phyloP scores from a whole-genome alignment of 2,329 filamentous ascomycete genomes.

The Fusarium solani-melongenae region DNA sequence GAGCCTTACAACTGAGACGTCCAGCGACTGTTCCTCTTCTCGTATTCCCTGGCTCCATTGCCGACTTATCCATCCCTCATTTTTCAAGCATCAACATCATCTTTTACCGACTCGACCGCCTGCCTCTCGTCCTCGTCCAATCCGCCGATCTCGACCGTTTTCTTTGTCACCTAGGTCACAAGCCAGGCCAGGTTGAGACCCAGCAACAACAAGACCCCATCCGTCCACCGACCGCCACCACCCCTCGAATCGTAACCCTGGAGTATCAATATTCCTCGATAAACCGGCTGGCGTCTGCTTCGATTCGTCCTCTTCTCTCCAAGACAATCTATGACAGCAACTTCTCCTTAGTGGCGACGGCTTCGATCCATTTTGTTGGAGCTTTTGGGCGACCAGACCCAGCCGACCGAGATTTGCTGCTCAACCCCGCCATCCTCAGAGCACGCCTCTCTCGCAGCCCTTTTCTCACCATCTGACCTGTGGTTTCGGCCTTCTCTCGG shows the following conservation, averaged over 20 bases:
- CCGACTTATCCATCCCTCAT: background rate
- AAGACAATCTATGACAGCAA: slow-evolving; percentile 15
- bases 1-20: slow-evolving; percentile 34
- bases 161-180: slow-evolving; percentile 37
- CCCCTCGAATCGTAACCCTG: slow-evolving; percentile 26
- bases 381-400: slow-evolving; percentile 22
- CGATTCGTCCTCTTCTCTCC: slow-evolving; percentile 1
- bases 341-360: slow-evolving; percentile 16
- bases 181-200: slow-evolving; percentile 33
- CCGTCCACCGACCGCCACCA: slow-evolving; percentile 19
- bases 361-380: slow-evolving; percentile 18
- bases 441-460: slow-evolving; percentile 27
- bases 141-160: slow-evolving; percentile 18
- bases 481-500: slow-evolving; percentile 35
- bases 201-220: slow-evolving; percentile 21
- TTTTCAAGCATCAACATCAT: background rate
- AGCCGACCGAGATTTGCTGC: slow-evolving; percentile 42
- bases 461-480: slow-evolving; percentile 28
- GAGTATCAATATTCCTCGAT: slow-evolving; percentile 29
- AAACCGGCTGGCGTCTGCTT: slow-evolving; percentile 7
- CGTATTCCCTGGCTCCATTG: slow-evolving; percentile 9
- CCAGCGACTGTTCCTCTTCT: slow-evolving; percentile 21
- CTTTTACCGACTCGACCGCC: background rate
- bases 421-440: slow-evolving; percentile 41
- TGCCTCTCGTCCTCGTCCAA: background rate